Evolutionary conservation across 78 protist genomes (phyloP).

Genomic region (Planoprotostelium fungivorum): DNA sequence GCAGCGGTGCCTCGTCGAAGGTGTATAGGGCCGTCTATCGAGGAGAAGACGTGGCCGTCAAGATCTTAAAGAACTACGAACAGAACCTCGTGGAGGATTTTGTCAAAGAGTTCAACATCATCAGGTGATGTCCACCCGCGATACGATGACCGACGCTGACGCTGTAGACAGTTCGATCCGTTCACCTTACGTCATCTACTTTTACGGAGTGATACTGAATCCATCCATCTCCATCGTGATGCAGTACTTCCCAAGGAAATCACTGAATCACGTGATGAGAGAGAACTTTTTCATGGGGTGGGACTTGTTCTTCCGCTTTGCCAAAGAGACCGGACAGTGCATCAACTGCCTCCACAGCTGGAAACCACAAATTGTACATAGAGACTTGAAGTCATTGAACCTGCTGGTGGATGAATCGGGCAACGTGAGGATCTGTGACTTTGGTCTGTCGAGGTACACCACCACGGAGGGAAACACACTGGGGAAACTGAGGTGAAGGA

Average conservation of each 20-base stretch:
- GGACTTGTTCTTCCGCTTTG: constrained; percentile 49
- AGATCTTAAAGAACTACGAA: constrained; percentile 32
- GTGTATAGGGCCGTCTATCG: constrained; percentile 46
- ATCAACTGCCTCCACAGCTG: constrained; percentile 49
- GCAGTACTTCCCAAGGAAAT: constrained; percentile 50
- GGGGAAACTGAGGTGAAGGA: not conserved
- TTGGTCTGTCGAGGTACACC: constrained; percentile 55
- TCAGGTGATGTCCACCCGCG: constrained; percentile 7
- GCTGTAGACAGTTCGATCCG: constrained; percentile 25
- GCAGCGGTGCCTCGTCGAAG: constrained; percentile 41
- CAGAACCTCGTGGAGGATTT: constrained; percentile 52
- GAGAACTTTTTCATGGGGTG: constrained; percentile 48
- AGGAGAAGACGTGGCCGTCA: constrained; percentile 62
- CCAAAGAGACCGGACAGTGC: constrained; percentile 44
- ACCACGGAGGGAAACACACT: constrained; percentile 28
- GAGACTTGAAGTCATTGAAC: constrained; percentile 57
- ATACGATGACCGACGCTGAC: not conserved
- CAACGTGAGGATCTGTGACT: constrained; percentile 51
- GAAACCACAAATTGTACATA: constrained; percentile 54
- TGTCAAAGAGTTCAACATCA: constrained; percentile 59
- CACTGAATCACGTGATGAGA: constrained; percentile 54
- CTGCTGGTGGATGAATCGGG: constrained; percentile 64
- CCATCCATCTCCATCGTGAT: constrained; percentile 58
- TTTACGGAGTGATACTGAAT: constrained; percentile 41
- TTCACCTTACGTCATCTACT: constrained; percentile 33